These are phyloP conservation scores for Brassica incana DNA, from an alignment of 345 rosid genomes.

Conservation along the genomic window DNA sequence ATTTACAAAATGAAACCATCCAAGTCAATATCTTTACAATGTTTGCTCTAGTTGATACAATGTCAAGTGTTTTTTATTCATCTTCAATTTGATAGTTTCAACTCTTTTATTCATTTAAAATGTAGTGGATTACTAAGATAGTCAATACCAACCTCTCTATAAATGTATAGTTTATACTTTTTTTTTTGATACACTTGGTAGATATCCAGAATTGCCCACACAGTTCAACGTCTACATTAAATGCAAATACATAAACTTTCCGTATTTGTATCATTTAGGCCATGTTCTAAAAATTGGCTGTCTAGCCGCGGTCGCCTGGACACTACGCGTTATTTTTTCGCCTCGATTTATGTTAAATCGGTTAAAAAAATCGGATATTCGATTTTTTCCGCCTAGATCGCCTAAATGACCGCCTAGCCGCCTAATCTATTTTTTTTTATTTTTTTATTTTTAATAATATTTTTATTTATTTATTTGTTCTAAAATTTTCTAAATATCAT, in stretches of 20 bases:
- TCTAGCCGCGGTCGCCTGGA: too few species aligned
- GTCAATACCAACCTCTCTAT: slow-evolving; percentile 11
- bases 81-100: slow-evolving; percentile 11
- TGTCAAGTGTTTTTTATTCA: neutral
- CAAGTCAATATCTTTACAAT: neutral
- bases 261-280: slow-evolving; percentile 10
- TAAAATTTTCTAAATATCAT: too few species aligned
- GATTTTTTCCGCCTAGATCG: too few species aligned
- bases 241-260: slow-evolving; percentile 29
- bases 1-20: neutral
- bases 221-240: slow-evolving; percentile 29
- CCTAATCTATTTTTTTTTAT: too few species aligned
- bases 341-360: too few species aligned
- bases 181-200: neutral
- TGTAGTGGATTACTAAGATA: neutral
- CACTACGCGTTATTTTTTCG: too few species aligned
- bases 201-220: slow-evolving; percentile 14
- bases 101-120: neutral
- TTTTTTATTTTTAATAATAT: too few species aligned
- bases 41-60: neutral
- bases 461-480: too few species aligned
- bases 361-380: too few species aligned
- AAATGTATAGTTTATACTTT: slow-evolving; percentile 7
- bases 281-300: too few species aligned
- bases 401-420: too few species aligned